Base-by-base conservation (phyloP, 1,139 yeast species). In the Saccharomycopsis hybrid region DNA sequence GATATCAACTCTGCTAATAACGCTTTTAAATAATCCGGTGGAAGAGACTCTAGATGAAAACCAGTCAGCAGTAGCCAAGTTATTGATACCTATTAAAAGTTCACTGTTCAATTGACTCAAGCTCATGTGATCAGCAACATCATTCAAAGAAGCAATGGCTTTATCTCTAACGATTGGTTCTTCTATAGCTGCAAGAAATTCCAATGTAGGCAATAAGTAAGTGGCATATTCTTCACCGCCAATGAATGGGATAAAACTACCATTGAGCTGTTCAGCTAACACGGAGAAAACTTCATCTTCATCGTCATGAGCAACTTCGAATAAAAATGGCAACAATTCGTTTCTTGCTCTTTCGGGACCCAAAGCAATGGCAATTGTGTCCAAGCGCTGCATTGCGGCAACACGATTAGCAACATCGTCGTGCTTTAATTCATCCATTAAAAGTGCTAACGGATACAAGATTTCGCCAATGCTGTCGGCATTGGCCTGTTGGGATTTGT, bases 201-300 rank as follows among this genome's bases (percentile, higher is more conserved):
- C 90, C 63, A 94, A 75, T n/a, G 90, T 86, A 44, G 92, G 90
- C 55, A 94, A 74, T 59, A 94, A 71, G 13, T 85, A 75, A 56
- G 85, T 80, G 42, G 92, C 86, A 65, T 82, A 74, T 58, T 82
- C 79, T 46, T 83, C 74, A 33, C 98, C 98, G 41, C 98, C 98
- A 54, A 94, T 80, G 56, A 73, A 74, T 4, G 96, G 95, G 39
- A 90, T 79, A 64, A 94, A 92, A 13, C 40, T 35, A 52, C 78
- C 79, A 41, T 96, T 96, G 59, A 94, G 71, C 69, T 90, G 92
- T 58, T 85, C 86, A 2, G 97, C 97, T 58, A 94, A 76, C 24
- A 89, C 94, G 1, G 97, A 88, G 66, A 92, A 83, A 5, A 94
- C 96, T 67, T 94, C 99, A 66, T 94, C 99, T 67, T 94, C 98